Base-by-base conservation (phyloP, 177 flowering plant genomes). In the Tripterygium wilfordii region DNA sequence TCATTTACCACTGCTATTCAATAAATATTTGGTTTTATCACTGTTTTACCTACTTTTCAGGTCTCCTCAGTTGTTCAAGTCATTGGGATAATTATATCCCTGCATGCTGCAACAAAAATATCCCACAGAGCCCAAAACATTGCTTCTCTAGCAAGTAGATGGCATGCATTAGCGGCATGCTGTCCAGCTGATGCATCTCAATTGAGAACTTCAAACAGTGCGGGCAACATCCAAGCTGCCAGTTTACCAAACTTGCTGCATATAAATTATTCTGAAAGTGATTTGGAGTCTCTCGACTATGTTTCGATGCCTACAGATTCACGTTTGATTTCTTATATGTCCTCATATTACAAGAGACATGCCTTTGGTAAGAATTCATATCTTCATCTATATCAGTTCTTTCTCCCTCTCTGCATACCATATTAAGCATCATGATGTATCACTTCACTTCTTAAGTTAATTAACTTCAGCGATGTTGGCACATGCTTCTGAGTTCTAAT, bases 51-150 rank as follows among this genome's bases (percentile, higher is more conserved):
- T 22, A 7, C 20, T 36, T 48, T 64, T 8, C 65, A 75, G 79
- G 71, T 70, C 19, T 68, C 74, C 29, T 69, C 97, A 15, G 49
- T 84, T 42, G 86, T 82, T 58, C 85, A 87, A 59, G 88, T 89
- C 51, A 88, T 76, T 44, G 94, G 94, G 19, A 62, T 84, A 53
- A 60, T 61, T 62, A 52, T 87, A 43, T 84, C 88, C 57, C 56
- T 89, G 69, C 78, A 72, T 60, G 96, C 76, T 19, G 94, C 97
- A 17, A 77, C 96, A 45, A 89, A 72, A 62, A 84, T 89, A 46
- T 82, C 97, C 2, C 94, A 79, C 45, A 80, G 91, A 70, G 97
- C 97, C 19, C 94, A 78, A 57, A 63, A 79, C 45, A 58, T 89
- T 42, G 88, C 74, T 43, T 70, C 94, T 3, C 45, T 82, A 51